These are phyloP conservation scores for Paraphaeosphaeria minitans DNA, from an alignment of 2,329 filamentous ascomycete genomes.

Conservation along the genomic window DNA sequence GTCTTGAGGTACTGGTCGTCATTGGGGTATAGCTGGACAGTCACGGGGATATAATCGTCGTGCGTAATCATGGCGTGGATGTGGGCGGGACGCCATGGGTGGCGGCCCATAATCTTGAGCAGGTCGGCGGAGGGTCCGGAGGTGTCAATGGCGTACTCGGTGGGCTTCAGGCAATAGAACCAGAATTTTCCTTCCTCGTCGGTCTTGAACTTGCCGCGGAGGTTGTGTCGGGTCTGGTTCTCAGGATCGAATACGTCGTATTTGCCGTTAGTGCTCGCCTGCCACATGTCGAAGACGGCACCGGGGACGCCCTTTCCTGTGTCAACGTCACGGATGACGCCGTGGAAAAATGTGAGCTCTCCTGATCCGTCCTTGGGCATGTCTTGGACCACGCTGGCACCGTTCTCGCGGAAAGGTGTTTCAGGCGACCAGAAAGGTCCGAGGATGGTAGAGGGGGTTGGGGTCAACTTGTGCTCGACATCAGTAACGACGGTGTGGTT, in stretches of 20 bases:
- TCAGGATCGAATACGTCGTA: conserved; percentile 78
- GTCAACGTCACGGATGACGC: conserved; percentile 66
- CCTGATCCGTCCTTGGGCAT: conserved; percentile 56
- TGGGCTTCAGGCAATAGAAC: conserved; percentile 78
- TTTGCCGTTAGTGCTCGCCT: conserved; percentile 74
- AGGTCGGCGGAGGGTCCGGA: conserved; percentile 59
- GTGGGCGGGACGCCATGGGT: conserved; percentile 66
- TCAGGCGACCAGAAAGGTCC: conserved; percentile 80
- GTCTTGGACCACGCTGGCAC: conserved; percentile 69
- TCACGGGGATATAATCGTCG: conserved; percentile 16
- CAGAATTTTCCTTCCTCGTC: conserved; percentile 72
- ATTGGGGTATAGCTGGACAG: background rate
- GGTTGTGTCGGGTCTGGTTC: conserved; percentile 73
- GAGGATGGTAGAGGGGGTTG: conserved; percentile 77
- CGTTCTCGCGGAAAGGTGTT: conserved; percentile 72
- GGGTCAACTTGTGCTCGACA: conserved; percentile 61
- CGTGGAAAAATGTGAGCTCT: conserved; percentile 70
- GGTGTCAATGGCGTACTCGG: conserved; percentile 72
- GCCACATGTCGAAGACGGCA: conserved; percentile 79
- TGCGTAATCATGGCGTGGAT: conserved; percentile 50
- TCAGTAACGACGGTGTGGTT: conserved; percentile 65
- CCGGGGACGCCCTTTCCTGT: conserved; percentile 69
- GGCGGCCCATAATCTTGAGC: conserved; percentile 60
- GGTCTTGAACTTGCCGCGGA: conserved; percentile 75
- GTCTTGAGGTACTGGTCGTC: background rate